Conservation (phyloP, 345 rosid species). For the Citrus sp. region DNA sequence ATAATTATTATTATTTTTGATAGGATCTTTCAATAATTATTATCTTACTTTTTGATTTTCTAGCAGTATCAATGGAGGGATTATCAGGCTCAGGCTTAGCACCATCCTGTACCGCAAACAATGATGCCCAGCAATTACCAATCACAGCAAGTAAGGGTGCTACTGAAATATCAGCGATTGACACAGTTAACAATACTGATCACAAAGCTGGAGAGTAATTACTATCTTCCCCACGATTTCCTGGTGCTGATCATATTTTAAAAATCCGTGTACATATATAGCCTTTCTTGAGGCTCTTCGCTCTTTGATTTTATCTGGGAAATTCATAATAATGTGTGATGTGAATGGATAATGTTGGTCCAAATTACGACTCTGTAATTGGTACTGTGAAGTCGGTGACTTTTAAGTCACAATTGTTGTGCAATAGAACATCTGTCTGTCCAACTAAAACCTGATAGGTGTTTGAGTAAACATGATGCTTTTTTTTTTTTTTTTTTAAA, state of each 20-base stretch:
- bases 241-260: not conserved
- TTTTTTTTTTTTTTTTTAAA: no score
- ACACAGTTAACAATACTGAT: not conserved
- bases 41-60: not conserved
- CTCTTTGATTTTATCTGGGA: not conserved
- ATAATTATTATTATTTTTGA: no score
- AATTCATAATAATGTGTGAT: not conserved
- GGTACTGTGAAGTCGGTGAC: no score
- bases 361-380: not conserved
- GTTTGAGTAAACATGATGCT: no score
- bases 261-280: not conserved
- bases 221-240: not conserved
- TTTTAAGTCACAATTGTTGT: no score
- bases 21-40: not conserved
- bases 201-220: not conserved
- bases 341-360: not conserved
- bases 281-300: not conserved
- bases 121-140: slow-evolving; percentile 36
- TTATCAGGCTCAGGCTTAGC: slow-evolving; percentile 16
- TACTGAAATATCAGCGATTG: not conserved
- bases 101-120: slow-evolving; percentile 6
- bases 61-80: slow-evolving; percentile 58
- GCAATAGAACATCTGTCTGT: no score
- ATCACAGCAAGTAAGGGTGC: slow-evolving; percentile 14
- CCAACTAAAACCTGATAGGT: no score